These are phyloP conservation scores for Jatropha podagrica DNA, from an alignment of 441 rosid species.

Conservation along the genomic window DNA sequence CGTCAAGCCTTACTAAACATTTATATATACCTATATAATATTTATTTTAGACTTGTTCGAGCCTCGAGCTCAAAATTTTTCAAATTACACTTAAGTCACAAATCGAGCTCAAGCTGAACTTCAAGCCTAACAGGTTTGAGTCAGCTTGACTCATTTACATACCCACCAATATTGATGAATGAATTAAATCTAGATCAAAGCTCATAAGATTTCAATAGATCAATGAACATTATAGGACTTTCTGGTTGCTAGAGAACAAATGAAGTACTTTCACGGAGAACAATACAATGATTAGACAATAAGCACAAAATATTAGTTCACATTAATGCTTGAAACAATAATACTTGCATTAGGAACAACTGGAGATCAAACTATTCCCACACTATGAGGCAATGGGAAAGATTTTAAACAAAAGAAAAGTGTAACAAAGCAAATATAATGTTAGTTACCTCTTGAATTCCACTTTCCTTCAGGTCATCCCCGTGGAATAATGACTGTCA, in stretches of 20 bases:
- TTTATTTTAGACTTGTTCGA: too few relatives aligned
- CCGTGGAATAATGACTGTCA: conserved; percentile 75
- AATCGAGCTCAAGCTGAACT: too few relatives aligned
- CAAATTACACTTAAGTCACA: too few relatives aligned
- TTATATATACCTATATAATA: too few relatives aligned
- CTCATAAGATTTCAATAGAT: background rate
- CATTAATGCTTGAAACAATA: background rate
- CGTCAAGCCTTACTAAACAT: too few relatives aligned
- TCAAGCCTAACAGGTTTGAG: too few relatives aligned
- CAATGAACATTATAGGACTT: background rate
- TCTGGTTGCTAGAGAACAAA: background rate
- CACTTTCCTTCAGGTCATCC: conserved; percentile 80
- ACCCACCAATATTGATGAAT: too few relatives aligned
- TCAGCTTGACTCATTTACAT: too few relatives aligned
- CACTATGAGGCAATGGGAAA: background rate
- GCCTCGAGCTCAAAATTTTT: too few relatives aligned
- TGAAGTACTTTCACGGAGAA: background rate
- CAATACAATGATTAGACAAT: background rate
- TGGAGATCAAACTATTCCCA: background rate
- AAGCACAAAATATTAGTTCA: background rate
- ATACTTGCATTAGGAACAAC: background rate
- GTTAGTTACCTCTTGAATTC: conserved; percentile 74
- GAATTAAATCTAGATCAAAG: background rate
- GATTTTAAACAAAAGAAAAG: background rate
- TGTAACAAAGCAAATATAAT: background rate